Evolutionary conservation across 495 filamentous ascomycete species (phyloP).

Genomic region (Lepidopterella palustris): DNA sequence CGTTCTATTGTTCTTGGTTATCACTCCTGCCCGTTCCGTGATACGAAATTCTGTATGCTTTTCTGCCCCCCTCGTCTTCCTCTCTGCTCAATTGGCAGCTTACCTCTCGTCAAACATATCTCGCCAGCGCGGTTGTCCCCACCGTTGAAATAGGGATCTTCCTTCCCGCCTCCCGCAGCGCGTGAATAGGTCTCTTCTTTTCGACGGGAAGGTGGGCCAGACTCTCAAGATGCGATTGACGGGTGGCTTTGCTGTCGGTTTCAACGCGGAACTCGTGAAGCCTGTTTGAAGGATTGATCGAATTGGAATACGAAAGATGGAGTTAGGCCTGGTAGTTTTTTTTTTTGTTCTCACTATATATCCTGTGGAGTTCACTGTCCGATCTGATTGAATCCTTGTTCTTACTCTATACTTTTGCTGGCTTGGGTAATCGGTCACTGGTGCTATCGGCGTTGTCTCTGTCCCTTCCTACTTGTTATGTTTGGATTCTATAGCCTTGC

Average conservation of each 20-base stretch:
- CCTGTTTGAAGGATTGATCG: background rate
- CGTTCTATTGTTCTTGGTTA: background rate
- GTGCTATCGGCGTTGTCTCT: background rate
- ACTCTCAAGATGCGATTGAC: background rate
- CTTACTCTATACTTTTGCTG: background rate
- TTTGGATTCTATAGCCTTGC: too few species aligned
- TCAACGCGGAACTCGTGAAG: too few species aligned
- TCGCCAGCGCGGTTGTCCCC: constrained; percentile 14
- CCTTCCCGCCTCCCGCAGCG: constrained; percentile 6
- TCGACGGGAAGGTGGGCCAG: constrained; percentile 19
- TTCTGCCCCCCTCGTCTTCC: background rate
- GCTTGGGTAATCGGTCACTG: background rate
- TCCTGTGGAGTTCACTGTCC: background rate
- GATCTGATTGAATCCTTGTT: background rate
- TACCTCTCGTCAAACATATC: background rate
- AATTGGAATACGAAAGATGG: background rate
- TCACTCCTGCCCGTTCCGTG: background rate
- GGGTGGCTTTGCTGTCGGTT: background rate
- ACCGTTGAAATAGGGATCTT: constrained; percentile 17
- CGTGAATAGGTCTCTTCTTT: constrained; percentile 18
- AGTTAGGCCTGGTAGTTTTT: background rate
- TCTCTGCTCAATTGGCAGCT: too few species aligned
- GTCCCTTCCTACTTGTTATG: background rate
- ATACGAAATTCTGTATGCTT: background rate
- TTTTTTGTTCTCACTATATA: background rate